Conservation (phyloP, 345 rosid genomes). For the Arabidopsis suecica region DNA sequence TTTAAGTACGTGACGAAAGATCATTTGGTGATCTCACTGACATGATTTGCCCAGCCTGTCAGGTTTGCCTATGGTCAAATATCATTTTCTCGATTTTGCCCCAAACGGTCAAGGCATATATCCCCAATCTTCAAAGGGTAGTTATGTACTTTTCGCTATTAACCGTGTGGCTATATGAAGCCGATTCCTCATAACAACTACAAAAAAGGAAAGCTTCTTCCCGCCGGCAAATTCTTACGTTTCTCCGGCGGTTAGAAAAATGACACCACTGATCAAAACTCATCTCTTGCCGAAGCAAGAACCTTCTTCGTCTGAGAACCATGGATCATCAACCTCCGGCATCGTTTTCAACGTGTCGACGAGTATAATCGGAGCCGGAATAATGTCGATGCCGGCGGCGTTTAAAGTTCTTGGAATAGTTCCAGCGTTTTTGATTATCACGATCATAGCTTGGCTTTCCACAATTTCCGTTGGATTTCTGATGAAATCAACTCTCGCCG, state of each 20-base stretch:
- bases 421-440: constrained; percentile 72
- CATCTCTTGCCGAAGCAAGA: constrained; percentile 61
- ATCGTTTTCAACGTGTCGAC: constrained; percentile 92
- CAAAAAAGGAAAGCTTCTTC: background rate
- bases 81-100: constrained; percentile 8
- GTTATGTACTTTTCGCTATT: background rate
- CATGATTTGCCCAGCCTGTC: constrained; percentile 36
- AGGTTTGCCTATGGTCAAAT: constrained; percentile 20
- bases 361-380: constrained; percentile 84
- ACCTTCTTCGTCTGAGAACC: constrained; percentile 34
- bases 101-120: background rate
- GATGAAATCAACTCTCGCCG: constrained; percentile 72
- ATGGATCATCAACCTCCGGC: constrained; percentile 55
- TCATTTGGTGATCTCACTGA: constrained; percentile 20
- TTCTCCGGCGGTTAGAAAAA: constrained; percentile 37
- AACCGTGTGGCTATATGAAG: constrained; percentile 37
- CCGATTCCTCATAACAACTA: constrained; percentile 1
- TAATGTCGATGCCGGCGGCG: constrained; percentile 95
- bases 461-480: constrained; percentile 71
- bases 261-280: constrained; percentile 56
- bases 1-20: constrained; percentile 25
- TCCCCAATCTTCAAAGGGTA: background rate
- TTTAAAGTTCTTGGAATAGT: constrained; percentile 77
- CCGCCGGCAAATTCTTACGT: constrained; percentile 37
- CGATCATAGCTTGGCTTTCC: constrained; percentile 68